Evolutionary conservation across 257 asterid species (phyloP).

Genomic region (Solanum peruvianum): DNA sequence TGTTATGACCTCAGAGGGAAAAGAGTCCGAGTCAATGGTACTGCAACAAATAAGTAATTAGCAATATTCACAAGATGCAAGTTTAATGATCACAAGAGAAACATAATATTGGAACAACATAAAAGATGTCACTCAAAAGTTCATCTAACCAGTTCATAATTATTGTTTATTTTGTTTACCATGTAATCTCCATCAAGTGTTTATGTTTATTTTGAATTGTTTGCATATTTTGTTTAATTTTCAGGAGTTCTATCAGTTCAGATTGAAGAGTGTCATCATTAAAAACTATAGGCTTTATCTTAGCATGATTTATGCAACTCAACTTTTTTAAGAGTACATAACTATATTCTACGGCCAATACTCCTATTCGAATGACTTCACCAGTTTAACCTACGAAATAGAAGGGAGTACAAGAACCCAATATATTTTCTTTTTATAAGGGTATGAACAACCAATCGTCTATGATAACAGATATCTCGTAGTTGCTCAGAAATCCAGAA

Average conservation of each 20-base stretch:
- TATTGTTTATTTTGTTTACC: neutral
- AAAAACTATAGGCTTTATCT: neutral
- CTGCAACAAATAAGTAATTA: constrained; percentile 31
- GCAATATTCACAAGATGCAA: neutral
- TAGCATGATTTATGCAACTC: neutral
- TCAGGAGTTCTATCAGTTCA: neutral
- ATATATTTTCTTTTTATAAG: neutral
- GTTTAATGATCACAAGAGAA: neutral
- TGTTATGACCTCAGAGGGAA: constrained; percentile 70
- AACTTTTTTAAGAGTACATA: neutral
- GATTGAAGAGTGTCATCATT: neutral
- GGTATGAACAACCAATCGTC: neutral
- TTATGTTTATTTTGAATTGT: neutral
- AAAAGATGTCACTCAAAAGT: neutral
- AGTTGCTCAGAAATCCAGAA: neutral
- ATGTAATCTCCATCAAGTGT: neutral
- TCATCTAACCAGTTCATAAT: neutral
- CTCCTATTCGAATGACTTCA: neutral
- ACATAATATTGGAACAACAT: neutral
- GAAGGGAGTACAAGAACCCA: neutral
- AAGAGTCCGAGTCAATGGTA: constrained; percentile 32
- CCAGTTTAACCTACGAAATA: neutral
- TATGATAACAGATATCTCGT: neutral
- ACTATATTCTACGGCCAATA: neutral
- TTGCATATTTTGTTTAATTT: neutral